Base-by-base conservation (phyloP, 2,329 filamentous ascomycete species). In the Simplicillium aogashimaense region DNA sequence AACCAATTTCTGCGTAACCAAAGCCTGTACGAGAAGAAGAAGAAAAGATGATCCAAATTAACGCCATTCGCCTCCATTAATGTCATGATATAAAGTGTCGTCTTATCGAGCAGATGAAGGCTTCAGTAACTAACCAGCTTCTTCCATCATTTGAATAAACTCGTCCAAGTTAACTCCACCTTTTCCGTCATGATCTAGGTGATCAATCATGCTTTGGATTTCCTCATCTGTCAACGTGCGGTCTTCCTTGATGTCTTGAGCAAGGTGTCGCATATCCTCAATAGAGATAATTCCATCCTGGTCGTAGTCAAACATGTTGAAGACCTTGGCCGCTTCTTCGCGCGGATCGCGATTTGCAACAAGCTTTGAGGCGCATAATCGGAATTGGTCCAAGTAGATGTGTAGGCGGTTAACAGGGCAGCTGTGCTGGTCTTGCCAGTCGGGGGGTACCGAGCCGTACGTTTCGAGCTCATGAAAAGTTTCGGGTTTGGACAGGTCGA, bases 111-210 rank as follows among this genome's bases (percentile, higher is more conserved):
- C 12, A 5, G 14, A 36, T 7, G 34, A 18, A 32, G 11, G 31
- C 41, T 56, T 53, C 56, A 50, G 52, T 52, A 14, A 36, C 51
- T 58, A 61, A 39, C 57, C 55, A 43, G 61, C 60, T 52, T 66
- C 61, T 43, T 65, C 61, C 69, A 74, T 74, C 63, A 81, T 76
- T 52, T 77, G 74, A 39, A 80, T 73, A 55, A 84, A 84, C 58
- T 84, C 80, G 43, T 83, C 79, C 49, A 76, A 68, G 47, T 76
- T 78, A 7, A 84, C 79, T 41, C 76, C 88, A 10, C 89, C 89
- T 51, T 94, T 94, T 1, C 87, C 90, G 56, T 94, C 86, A 48
- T 95, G 73, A 66, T 98, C 92, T 66, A 97, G 94, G 63, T 97
- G 90, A 55, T 95, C 88, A 65, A 98, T 92, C 92, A 98, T 98